Conservation (phyloP, 345 rosid genomes). For the Eucalyptus tenuipes region DNA sequence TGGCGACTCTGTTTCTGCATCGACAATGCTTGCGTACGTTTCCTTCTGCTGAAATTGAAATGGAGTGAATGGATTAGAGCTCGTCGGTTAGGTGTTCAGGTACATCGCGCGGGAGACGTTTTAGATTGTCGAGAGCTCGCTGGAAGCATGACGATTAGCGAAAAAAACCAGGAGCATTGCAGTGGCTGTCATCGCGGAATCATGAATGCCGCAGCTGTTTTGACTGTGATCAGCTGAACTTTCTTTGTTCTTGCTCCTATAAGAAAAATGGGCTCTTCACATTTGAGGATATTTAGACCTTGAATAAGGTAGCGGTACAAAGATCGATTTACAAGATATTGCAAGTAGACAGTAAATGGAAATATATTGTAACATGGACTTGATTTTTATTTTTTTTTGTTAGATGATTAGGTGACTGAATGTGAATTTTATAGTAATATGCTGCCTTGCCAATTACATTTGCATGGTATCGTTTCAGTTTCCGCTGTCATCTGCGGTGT, state of each 20-base stretch:
- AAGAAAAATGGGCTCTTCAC: accelerated
- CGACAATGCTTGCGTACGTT: not conserved
- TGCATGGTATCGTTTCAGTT: not conserved
- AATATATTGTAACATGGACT: not conserved
- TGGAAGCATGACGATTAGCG: accelerated
- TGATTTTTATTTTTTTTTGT: too few species aligned
- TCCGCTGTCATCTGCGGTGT: not conserved
- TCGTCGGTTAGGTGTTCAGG: accelerated
- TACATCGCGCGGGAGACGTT: accelerated
- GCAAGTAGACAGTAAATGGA: not conserved
- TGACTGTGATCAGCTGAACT: not conserved
- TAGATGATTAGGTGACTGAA: not conserved
- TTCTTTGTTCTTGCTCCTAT: not conserved
- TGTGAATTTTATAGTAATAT: not conserved
- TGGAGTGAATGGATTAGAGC: not conserved
- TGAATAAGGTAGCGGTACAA: not conserved
- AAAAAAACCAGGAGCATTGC: not conserved
- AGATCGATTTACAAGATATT: not conserved
- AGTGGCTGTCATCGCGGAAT: not conserved
- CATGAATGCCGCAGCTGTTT: not conserved
- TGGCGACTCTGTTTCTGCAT: not conserved
- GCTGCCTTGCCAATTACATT: not conserved
- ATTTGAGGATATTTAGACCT: accelerated
- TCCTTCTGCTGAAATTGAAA: not conserved
- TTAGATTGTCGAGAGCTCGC: not conserved